phyloP scores from a whole-genome alignment of 306 rosid genomes.

The Vicia faba region DNA sequence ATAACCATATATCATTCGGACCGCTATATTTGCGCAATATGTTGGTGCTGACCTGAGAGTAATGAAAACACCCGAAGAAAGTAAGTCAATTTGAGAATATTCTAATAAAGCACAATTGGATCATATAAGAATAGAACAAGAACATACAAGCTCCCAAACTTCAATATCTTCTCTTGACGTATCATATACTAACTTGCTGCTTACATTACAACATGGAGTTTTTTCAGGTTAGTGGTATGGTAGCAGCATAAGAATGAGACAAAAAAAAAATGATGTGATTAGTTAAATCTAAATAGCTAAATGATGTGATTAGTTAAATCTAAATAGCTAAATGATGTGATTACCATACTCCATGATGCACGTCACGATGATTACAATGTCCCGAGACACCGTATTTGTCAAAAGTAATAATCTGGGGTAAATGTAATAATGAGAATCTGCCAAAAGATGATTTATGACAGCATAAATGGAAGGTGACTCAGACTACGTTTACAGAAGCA shows the following conservation, averaged over 20 bases:
- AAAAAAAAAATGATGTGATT: conserved; percentile 16
- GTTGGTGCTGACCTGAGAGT: conserved; percentile 71
- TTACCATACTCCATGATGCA: conserved; percentile 72
- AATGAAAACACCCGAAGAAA: conserved; percentile 24
- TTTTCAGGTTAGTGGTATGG: conserved; percentile 11
- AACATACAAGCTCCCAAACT: conserved; percentile 91
- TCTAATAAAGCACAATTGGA: conserved; percentile 1
- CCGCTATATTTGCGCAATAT: conserved; percentile 83
- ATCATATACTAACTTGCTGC: conserved; percentile 59
- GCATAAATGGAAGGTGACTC: conserved; percentile 18
- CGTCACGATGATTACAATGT: conserved; percentile 88
- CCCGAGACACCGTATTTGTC: conserved; percentile 86
- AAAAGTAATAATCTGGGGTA: conserved; percentile 75
- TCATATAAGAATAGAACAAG: conserved; percentile 26
- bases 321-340: background rate
- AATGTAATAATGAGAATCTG: conserved; percentile 31
- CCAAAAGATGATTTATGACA: conserved; percentile 32
- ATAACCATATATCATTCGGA: conserved; percentile 81
- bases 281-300: conserved; percentile 18
- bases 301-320: conserved; percentile 20
- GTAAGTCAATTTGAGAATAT: conserved; percentile 3
- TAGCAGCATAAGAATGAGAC: conserved; percentile 33
- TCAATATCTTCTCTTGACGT: conserved; percentile 51
- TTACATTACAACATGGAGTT: conserved; percentile 36
- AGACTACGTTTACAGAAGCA: conserved; percentile 27